Conservation (phyloP, 805 yeast species). For the Ogataea degrootiae region DNA sequence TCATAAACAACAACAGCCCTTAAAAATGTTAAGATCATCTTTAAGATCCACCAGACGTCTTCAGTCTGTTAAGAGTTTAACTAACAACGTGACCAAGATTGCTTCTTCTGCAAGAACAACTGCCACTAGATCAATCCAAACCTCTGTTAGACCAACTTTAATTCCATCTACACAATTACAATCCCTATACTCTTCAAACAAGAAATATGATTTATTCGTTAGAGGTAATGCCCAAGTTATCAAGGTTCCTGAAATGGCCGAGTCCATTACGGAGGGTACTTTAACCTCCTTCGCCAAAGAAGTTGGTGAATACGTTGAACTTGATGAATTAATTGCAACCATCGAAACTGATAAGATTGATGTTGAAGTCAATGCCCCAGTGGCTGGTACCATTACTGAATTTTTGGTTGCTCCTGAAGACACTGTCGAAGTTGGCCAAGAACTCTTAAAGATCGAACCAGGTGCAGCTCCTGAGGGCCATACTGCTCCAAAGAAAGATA, state of each 20-base stretch:
- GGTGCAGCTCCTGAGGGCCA: slow-evolving; percentile 64
- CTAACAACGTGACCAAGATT: slow-evolving; percentile 2
- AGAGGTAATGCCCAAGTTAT: slow-evolving; percentile 44
- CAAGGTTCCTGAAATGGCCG: slow-evolving; percentile 98
- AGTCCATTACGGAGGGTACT: slow-evolving; percentile 96
- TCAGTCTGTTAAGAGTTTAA: slow-evolving; percentile 8
- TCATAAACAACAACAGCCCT: too few species aligned
- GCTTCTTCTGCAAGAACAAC: neutral
- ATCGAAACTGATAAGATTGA: slow-evolving; percentile 98
- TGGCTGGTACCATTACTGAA: slow-evolving; percentile 84
- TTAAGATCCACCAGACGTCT: slow-evolving; percentile 12
- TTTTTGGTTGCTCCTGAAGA: slow-evolving; percentile 79
- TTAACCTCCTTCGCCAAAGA: slow-evolving; percentile 60
- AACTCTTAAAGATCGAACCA: slow-evolving; percentile 78
- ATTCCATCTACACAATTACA: neutral
- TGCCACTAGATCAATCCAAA: slow-evolving; percentile 16
- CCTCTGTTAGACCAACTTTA: slow-evolving; percentile 14
- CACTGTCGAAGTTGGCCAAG: slow-evolving; percentile 95
- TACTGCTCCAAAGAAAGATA: slow-evolving; percentile 25
- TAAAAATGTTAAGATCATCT: slow-evolving; percentile 17
- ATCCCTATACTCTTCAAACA: neutral
- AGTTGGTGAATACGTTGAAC: slow-evolving; percentile 83
- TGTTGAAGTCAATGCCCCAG: slow-evolving; percentile 93
- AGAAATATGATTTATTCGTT: slow-evolving; percentile 9
- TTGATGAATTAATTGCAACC: slow-evolving; percentile 90